Evolutionary conservation across 1,139 yeast genomes (phyloP).

Genomic region (Lodderomyces metapsilosis): DNA sequence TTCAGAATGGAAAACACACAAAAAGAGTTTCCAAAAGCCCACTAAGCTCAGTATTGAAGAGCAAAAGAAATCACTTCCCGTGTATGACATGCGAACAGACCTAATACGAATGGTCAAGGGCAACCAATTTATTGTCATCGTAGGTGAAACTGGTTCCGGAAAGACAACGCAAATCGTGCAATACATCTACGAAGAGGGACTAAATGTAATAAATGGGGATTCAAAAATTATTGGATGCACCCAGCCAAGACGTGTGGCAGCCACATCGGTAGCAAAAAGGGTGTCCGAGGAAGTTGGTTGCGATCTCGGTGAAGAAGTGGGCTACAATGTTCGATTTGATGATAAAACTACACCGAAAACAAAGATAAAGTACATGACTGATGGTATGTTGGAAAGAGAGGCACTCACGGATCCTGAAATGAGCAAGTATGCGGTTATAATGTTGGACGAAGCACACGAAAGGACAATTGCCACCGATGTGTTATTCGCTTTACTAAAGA

Average conservation of each 20-base stretch:
- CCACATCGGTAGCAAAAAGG: slow-evolving; percentile 88
- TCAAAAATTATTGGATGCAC: slow-evolving; percentile 67
- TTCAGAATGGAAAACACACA: slow-evolving; percentile 21
- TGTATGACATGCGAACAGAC: slow-evolving; percentile 58
- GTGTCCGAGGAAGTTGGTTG: slow-evolving; percentile 83
- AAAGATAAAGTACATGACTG: slow-evolving; percentile 75
- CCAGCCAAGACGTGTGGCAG: slow-evolving; percentile 95
- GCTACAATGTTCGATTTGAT: slow-evolving; percentile 85
- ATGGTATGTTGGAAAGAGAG: slow-evolving; percentile 89
- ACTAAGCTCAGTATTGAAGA: slow-evolving; percentile 50
- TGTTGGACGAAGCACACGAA: slow-evolving; percentile 96
- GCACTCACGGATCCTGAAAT: slow-evolving; percentile 73
- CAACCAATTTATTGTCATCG: slow-evolving; percentile 46
- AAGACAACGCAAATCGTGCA: slow-evolving; percentile 44
- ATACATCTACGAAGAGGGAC: slow-evolving; percentile 39
- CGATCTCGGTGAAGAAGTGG: slow-evolving; percentile 72
- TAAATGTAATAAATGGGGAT: slow-evolving; percentile 18
- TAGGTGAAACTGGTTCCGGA: slow-evolving; percentile 51
- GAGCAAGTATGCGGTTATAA: slow-evolving; percentile 74
- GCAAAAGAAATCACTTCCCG: slow-evolving; percentile 74
- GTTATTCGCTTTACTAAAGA: slow-evolving; percentile 76
- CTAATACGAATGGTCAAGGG: slow-evolving; percentile 54
- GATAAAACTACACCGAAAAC: slow-evolving; percentile 61
- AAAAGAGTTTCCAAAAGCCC: slow-evolving; percentile 49
- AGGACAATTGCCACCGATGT: slow-evolving; percentile 94